A percentile compares a stretch with the other conserved stretches of the same genome.
phyloP scores from a whole-genome alignment of 768 basidiomycete genomes.

The Suillus ampliporus region DNA sequence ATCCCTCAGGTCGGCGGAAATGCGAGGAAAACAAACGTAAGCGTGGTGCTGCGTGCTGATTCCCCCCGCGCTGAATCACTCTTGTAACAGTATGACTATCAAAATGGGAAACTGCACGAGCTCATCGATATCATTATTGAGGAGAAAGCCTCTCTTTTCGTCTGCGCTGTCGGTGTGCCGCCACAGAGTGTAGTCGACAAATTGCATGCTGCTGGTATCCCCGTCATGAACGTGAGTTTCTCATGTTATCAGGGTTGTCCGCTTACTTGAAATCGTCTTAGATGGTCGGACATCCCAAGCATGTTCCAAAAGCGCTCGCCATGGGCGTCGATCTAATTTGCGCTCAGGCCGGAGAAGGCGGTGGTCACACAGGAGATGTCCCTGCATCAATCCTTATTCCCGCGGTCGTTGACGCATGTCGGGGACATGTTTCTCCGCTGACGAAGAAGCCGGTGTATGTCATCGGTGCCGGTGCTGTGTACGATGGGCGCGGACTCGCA shows the following conservation, averaged over 20 bases:
- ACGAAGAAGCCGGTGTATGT: slow-evolving; percentile 87
- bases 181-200: slow-evolving; percentile 79
- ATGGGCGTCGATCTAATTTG: slow-evolving; percentile 93
- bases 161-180: slow-evolving; percentile 90
- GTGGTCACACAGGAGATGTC: slow-evolving; percentile 86
- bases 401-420: slow-evolving; percentile 85
- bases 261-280: slow-evolving; percentile 20
- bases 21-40: slow-evolving; percentile 90
- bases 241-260: neutral
- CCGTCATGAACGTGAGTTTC: slow-evolving; percentile 77
- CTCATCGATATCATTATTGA: slow-evolving; percentile 92
- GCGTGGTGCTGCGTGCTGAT: slow-evolving; percentile 17
- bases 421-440: slow-evolving; percentile 76
- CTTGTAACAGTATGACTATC: slow-evolving; percentile 79
- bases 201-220: slow-evolving; percentile 84
- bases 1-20: slow-evolving; percentile 86
- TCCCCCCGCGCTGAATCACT: slow-evolving; percentile 6
- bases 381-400: slow-evolving; percentile 89
- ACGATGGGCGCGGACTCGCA: slow-evolving; percentile 85
- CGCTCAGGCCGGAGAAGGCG: slow-evolving; percentile 92
- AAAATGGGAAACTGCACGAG: slow-evolving; percentile 82
- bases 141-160: slow-evolving; percentile 86
- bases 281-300: slow-evolving; percentile 97
- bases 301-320: slow-evolving; percentile 79
- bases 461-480: slow-evolving; percentile 90